Evolutionary conservation across 2,329 filamentous ascomycete genomes (phyloP).

Genomic region (Orbilia oligospora): DNA sequence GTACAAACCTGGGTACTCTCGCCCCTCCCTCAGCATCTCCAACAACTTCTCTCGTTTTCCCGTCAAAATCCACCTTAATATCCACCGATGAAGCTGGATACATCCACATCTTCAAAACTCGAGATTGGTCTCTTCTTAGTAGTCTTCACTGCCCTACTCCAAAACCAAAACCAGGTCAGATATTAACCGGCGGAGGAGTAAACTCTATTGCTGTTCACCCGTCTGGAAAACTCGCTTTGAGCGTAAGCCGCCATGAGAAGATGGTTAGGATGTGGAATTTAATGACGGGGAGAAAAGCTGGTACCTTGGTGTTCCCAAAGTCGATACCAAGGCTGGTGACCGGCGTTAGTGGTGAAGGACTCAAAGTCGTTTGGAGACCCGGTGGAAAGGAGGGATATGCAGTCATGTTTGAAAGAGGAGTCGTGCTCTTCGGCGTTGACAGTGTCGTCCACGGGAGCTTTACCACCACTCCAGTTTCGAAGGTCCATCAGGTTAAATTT

Average conservation of each 20-base stretch:
- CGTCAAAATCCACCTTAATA: constrained; percentile 87
- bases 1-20: constrained; percentile 86
- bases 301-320: constrained; percentile 86
- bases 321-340: constrained; percentile 81
- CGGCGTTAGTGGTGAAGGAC: constrained; percentile 84
- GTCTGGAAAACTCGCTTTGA: constrained; percentile 96
- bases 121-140: constrained; percentile 90
- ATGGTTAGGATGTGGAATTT: constrained; percentile 97
- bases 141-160: constrained; percentile 90
- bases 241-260: constrained; percentile 87
- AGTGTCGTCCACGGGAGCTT: constrained; percentile 83
- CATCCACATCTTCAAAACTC: constrained; percentile 85
- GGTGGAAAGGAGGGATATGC: constrained; percentile 82
- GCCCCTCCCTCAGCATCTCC: constrained; percentile 84
- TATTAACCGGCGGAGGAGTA: constrained; percentile 74
- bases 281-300: constrained; percentile 94
- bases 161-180: constrained; percentile 78
- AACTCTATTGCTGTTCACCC: constrained; percentile 97
- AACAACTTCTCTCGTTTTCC: constrained; percentile 84
- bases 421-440: constrained; percentile 88
- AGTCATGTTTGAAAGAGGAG: constrained; percentile 88
- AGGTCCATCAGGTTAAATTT: constrained; percentile 87
- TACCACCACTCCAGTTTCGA: constrained; percentile 77
- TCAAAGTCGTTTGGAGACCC: constrained; percentile 83
- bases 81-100: constrained; percentile 92